A percentile compares a stretch with the other conserved stretches of the same genome.
Conservation (phyloP, 2,329 filamentous ascomycete genomes). For the Akanthomyces muscarius region DNA sequence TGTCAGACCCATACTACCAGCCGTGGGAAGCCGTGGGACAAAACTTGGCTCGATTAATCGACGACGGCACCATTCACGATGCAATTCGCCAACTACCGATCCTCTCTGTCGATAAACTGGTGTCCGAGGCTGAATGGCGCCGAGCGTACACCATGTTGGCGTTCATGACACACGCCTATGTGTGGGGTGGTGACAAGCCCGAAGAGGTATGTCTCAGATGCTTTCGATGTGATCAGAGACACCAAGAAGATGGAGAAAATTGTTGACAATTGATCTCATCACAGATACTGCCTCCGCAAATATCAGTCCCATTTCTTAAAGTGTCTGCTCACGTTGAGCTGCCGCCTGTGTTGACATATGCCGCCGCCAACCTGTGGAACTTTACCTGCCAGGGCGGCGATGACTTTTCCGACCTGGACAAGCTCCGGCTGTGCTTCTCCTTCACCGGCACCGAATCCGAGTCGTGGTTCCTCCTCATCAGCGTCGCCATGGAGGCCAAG, state of each 20-base stretch:
- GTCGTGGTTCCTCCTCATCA: constrained; percentile 91
- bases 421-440: constrained; percentile 68
- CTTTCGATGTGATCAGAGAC: too few relatives aligned
- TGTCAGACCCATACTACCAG: constrained; percentile 70
- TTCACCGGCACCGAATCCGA: constrained; percentile 88
- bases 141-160: constrained; percentile 75
- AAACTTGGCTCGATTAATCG: constrained; percentile 64
- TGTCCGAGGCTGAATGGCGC: constrained; percentile 68
- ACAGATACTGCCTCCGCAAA: constrained; percentile 64
- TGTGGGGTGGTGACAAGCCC: constrained; percentile 79
- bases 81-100: constrained; percentile 64
- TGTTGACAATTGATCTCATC: neutral
- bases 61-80: constrained; percentile 58
- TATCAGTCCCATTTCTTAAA: constrained; percentile 72
- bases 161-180: constrained; percentile 79
- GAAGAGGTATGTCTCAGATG: constrained; percentile 53
- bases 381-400: constrained; percentile 53
- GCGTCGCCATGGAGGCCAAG: constrained; percentile 82
- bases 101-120: constrained; percentile 61
- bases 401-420: constrained; percentile 62
- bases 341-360: constrained; percentile 87
- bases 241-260: neutral
- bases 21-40: constrained; percentile 72
- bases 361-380: constrained; percentile 86
- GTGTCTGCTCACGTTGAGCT: constrained; percentile 72